phyloP scores from a whole-genome alignment of 1,284 basidiomycete species.

The Ganoderma leucocontextum region DNA sequence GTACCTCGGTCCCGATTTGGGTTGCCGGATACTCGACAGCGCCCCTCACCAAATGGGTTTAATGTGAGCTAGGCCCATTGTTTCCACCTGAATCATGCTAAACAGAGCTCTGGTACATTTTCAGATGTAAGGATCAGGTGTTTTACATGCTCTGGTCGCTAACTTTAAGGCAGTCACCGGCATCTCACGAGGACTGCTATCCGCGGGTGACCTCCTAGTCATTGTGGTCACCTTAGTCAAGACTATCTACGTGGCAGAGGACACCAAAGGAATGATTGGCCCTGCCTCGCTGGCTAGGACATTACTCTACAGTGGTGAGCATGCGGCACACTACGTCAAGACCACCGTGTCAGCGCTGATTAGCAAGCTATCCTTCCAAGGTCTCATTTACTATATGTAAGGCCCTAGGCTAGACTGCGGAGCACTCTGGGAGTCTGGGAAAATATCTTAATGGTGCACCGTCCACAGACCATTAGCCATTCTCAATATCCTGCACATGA shows the following conservation, averaged over 20 bases:
- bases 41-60: slow-evolving; percentile 10
- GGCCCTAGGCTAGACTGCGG: neutral
- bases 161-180: slow-evolving; percentile 4
- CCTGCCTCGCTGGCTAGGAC: neutral
- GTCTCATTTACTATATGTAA: slow-evolving; percentile 12
- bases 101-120: neutral
- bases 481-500: slow-evolving; percentile 13
- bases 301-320: slow-evolving; percentile 2
- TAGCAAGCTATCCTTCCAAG: neutral
- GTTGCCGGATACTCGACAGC: slow-evolving; percentile 6
- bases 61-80: neutral
- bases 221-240: slow-evolving; percentile 11
- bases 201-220: slow-evolving; percentile 6
- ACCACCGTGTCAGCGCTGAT: neutral
- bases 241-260: slow-evolving; percentile 3
- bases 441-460: neutral
- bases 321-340: neutral
- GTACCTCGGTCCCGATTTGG: neutral
- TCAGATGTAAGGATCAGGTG: slow-evolving; percentile 2
- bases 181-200: slow-evolving; percentile 14
- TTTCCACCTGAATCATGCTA: neutral
- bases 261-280: neutral
- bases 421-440: no score
- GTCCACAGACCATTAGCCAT: slow-evolving; percentile 5
- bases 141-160: neutral